Evolutionary conservation across 2,329 filamentous ascomycete species (phyloP), one percentile per base, ranked within the genome.

Genomic region (Colletotrichum agaves): DNA sequence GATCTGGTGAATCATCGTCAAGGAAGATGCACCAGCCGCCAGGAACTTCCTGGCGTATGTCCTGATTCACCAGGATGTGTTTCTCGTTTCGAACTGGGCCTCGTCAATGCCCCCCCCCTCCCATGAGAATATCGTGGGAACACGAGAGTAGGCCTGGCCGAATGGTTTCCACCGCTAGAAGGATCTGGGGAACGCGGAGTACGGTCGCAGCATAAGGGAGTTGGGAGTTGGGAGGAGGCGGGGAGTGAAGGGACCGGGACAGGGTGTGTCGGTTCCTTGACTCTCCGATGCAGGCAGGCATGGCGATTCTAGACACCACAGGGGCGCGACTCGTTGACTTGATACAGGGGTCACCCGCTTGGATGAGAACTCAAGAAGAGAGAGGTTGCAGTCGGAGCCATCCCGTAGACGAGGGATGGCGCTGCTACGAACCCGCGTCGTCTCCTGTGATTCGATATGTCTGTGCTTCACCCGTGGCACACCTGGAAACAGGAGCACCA

Each of bases 401-500:
- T 63, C 33, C 50, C 60, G 46, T 41, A 35, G 44, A 63, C 4
- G 60, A 66, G 35, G 41, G 41, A 53, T 19, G 57, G 46, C 47
- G 41, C 17, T 43, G 49, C 43, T 39, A 46, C 41, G 41, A n/a
- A 35, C 37, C 49, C 31, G 50, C 63, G 37, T 58, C 50, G 52
- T 37, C 19, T 12, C 35, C 33, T 21, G 35, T 43, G 27, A 67
- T 67, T 59, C 61, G 61, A 12, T 12, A n/a, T 15, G 52, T 49
- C 61, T 50, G 61, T 55, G 47, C 63, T 19, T 44, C 59, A 44
- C 35, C 35, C 50, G 27, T 52, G 35, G 44, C 50, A 62, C 49
- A 66, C 63, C 50, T 66, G 63, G 58, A 66, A 66, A 52, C 63
- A 49, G 50, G 41, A 57, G 27, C 31, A 37, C 11, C 15, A 11